Conservation (phyloP, 2,329 filamentous ascomycete genomes). For the Cryphonectria parasitica region DNA sequence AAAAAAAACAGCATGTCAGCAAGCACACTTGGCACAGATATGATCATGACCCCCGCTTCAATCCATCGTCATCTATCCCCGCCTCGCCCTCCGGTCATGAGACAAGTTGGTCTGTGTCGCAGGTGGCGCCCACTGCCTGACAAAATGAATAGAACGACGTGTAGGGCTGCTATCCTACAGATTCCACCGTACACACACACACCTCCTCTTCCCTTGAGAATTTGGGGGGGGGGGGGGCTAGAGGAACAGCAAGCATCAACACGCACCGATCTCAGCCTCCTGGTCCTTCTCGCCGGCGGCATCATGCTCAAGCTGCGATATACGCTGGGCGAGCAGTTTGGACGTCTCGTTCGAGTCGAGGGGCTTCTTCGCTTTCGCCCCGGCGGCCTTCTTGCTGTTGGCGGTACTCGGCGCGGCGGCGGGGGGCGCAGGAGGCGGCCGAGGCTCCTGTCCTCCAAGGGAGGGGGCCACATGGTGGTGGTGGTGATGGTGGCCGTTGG, state of each 20-base stretch:
- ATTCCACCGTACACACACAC: background rate
- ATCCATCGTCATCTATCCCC: background rate
- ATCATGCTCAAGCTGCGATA: conserved; percentile 93
- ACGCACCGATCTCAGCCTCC: conserved; percentile 87
- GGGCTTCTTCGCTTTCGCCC: conserved; percentile 78
- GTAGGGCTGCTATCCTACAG: background rate
- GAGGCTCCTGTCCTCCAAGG: conserved; percentile 41
- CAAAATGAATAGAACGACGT: background rate
- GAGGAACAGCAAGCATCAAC: conserved; percentile 11
- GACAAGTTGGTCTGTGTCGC: background rate
- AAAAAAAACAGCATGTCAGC: conserved; percentile 33
- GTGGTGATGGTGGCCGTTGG: conserved; percentile 36
- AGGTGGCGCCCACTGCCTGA: background rate
- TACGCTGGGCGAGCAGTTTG: conserved; percentile 88
- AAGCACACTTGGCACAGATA: background rate
- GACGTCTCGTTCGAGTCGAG: conserved; percentile 87
- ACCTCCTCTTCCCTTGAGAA: background rate
- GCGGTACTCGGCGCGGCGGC: conserved; percentile 58
- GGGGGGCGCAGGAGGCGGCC: conserved; percentile 49
- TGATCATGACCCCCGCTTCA: background rate
- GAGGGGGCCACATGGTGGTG: conserved; percentile 33
- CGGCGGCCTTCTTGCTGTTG: conserved; percentile 69
- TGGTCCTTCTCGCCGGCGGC: conserved; percentile 93
- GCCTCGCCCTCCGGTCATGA: background rate
- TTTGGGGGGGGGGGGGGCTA: background rate